A percentile compares a stretch with the other conserved stretches of the same genome.
These are phyloP conservation scores for Vaccinium myrtillus DNA, from an alignment of 148 eudicot species.

Conservation along the genomic window DNA sequence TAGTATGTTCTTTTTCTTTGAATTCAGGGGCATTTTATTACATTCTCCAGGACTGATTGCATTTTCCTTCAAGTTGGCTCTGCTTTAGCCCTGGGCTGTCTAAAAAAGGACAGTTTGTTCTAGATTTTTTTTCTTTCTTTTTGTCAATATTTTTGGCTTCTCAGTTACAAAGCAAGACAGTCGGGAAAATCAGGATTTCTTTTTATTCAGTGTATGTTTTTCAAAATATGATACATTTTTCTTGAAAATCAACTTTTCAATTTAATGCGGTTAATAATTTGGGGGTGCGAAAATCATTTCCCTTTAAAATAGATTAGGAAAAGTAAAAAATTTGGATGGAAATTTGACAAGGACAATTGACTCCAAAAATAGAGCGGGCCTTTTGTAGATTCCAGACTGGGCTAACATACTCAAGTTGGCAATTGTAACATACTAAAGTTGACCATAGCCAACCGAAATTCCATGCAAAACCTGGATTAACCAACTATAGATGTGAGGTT, in stretches of 20 bases:
- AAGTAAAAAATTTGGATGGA: no score
- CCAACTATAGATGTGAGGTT: not conserved
- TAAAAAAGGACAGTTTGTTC: not conserved
- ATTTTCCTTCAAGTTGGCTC: not conserved
- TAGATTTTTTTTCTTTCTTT: not conserved
- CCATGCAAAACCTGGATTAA: not conserved
- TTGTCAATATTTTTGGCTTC: not conserved
- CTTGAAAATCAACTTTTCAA: no score
- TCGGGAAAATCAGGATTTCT: no score
- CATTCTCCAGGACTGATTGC: not conserved
- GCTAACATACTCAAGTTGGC: not conserved
- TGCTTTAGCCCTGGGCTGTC: not conserved
- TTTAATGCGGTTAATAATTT: no score
- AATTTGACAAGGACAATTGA: not conserved
- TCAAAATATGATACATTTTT: no score
- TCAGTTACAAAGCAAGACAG: not conserved
- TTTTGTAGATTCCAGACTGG: not conserved
- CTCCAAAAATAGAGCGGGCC: not conserved
- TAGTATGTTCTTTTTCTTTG: not conserved
- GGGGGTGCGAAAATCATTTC: no score
- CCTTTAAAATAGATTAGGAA: no score
- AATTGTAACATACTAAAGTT: not conserved
- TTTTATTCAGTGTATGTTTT: no score
- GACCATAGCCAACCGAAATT: not conserved
- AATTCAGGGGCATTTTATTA: not conserved